Conservation (phyloP, 305 asterid species). For the Striga hermonthica region DNA sequence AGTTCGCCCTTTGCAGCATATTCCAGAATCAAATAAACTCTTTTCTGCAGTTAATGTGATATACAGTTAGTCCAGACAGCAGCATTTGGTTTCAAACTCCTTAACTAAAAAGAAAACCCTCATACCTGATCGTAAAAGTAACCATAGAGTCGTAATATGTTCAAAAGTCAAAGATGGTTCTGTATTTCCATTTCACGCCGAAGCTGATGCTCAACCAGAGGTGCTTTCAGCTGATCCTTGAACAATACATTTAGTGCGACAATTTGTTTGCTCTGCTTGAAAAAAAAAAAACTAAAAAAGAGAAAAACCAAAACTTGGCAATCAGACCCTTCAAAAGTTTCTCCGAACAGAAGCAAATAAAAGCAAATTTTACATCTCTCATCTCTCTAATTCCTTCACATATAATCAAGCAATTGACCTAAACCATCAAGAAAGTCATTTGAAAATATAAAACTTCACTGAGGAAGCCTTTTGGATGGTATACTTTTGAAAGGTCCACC, state of each 20-base stretch:
- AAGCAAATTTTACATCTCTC: too few relatives aligned
- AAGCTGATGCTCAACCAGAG: conserved; percentile 84
- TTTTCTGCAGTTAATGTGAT: conserved; percentile 49
- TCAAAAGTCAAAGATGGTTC: conserved; percentile 80
- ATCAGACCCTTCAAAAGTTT: too few relatives aligned
- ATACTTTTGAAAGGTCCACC: too few relatives aligned
- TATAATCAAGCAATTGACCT: too few relatives aligned
- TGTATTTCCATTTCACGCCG: conserved; percentile 89
- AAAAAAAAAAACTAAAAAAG: neutral
- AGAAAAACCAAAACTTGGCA: too few relatives aligned
- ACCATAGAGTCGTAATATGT: conserved; percentile 71
- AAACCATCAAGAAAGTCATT: too few relatives aligned
- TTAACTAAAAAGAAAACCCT: neutral
- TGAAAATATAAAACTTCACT: too few relatives aligned
- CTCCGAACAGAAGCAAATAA: too few relatives aligned
- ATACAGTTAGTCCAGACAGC: neutral
- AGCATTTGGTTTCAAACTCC: neutral
- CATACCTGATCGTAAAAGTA: conserved; percentile 77
- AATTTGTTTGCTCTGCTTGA: conserved; percentile 49
- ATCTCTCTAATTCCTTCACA: too few relatives aligned
- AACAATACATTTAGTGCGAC: conserved; percentile 79
- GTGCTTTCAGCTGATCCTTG: conserved; percentile 71
- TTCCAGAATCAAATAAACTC: conserved; percentile 76
- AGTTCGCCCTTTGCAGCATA: conserved; percentile 85
- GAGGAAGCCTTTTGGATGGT: too few relatives aligned